A percentile compares a stretch with the other conserved stretches of the same genome.
Evolutionary conservation across 495 filamentous ascomycete genomes (phyloP).

Genomic region (Penicillium odoratum): DNA sequence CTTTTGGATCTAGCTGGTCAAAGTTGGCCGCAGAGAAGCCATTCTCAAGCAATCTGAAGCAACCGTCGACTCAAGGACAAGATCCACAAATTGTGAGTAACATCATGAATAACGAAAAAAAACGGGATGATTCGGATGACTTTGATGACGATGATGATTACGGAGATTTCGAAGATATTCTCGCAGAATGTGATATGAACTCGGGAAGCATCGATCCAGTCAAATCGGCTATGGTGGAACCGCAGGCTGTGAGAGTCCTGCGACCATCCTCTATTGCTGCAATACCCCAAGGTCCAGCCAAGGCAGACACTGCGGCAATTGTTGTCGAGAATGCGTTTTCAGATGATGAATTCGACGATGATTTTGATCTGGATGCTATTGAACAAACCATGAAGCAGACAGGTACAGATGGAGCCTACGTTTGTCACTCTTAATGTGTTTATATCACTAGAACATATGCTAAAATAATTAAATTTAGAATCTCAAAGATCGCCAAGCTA

Average conservation of each 20-base stretch:
- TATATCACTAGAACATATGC: slow-evolving; percentile 36
- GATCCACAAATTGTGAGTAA: slow-evolving; percentile 16
- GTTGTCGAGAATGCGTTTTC: slow-evolving; percentile 24
- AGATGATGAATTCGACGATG: slow-evolving; percentile 48
- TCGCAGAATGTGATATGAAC: slow-evolving; percentile 42
- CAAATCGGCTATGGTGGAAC: slow-evolving; percentile 13
- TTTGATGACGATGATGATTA: slow-evolving; percentile 69
- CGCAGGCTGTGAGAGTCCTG: slow-evolving; percentile 7
- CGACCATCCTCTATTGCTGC: slow-evolving; percentile 3
- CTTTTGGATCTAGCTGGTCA: slow-evolving; percentile 22
- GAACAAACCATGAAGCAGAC: slow-evolving; percentile 44
- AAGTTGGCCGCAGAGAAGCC: slow-evolving; percentile 18
- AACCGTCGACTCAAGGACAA: slow-evolving; percentile 1
- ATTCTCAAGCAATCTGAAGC: slow-evolving; percentile 8
- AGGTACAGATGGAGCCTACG: slow-evolving; percentile 34
- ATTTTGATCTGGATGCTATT: slow-evolving; percentile 45
- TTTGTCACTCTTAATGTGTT: slow-evolving; percentile 46
- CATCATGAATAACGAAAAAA: slow-evolving; percentile 53
- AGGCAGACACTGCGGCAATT: slow-evolving; percentile 5
- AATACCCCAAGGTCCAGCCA: neutral
- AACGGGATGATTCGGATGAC: slow-evolving; percentile 51
- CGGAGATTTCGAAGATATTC: slow-evolving; percentile 56
- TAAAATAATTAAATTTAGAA: slow-evolving; percentile 47
- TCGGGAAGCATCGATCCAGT: slow-evolving; percentile 49
- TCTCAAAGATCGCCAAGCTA: slow-evolving; percentile 60